Base-by-base conservation (phyloP, 1,284 basidiomycete genomes). In the Amanita bisporigera region DNA sequence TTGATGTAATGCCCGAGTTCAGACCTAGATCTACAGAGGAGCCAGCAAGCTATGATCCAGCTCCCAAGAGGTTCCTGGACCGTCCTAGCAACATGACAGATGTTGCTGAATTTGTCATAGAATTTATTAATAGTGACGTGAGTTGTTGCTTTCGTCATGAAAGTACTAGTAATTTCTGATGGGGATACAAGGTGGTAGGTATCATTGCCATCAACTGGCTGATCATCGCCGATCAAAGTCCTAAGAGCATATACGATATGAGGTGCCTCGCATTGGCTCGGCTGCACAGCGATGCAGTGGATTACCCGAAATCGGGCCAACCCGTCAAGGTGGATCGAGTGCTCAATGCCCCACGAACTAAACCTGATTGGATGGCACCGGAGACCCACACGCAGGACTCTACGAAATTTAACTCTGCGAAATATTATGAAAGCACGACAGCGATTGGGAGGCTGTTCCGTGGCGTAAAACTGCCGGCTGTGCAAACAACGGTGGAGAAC, bases 21-120 rank as follows among this genome's bases (percentile, higher is more conserved):
- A 59, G 36, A 65, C 79, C 84, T 40, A 24, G 38, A 58, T 61
- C 62, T 10, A 79, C 72, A 3, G 75, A 75, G 47, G 17, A 63
- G 14, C 85, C 91, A 6, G 89, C 86, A 2, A 75, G 77, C n/a
- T 92, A 92, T 69, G 72, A 76, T 12, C 79, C 86, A 1, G 86
- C 86, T 0, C 72, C 75, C 12, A 85, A 78, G 70, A 86, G 85
- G 64, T 58, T 82, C 4, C 75, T 93, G 1, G 74, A 83, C 52
- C 84, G 85, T 36, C 84, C 80, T 41, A 88, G 86, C 75, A 91
- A 84, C 12, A 91, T 90, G 83, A 79, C 74, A 19, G 94, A 91
- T 77, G 88, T 93, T 2, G 88, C 87, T 2, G 87, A 92, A 58
- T 94, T 93, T 73, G 86, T 93, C 17, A 83, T 90, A 62, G 88